Percentiles rank a stretch among this genome's conserved stretches.
Evolutionary conservation across 2,329 filamentous ascomycete genomes (phyloP).

Genomic region (Ceratocystis cacaofunesta): DNA sequence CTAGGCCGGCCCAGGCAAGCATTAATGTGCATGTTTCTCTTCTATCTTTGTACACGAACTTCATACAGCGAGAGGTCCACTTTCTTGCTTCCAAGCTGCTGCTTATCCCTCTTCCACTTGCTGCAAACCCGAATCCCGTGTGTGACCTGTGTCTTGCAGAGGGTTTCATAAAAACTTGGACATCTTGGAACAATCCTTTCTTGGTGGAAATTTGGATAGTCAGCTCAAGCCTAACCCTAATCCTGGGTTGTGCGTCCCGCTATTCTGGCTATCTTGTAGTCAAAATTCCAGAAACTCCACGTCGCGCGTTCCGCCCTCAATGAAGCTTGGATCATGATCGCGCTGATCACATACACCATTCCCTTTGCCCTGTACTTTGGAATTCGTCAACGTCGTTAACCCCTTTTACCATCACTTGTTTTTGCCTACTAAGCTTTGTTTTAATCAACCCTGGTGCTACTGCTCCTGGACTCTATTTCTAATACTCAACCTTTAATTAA

Average conservation of each 20-base stretch:
- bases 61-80: no score
- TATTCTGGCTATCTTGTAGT: not conserved
- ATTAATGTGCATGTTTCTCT: not conserved
- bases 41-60: no score
- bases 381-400: not conserved
- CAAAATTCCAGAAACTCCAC: constrained; percentile 9
- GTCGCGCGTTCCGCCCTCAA: constrained; percentile 5
- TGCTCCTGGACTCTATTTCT: not conserved
- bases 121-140: no score
- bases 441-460: not conserved
- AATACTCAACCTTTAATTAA: not conserved
- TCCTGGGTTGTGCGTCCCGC: not conserved
- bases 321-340: constrained; percentile 4
- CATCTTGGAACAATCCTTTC: no score
- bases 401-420: not conserved
- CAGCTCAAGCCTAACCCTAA: not conserved
- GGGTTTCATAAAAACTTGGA: no score
- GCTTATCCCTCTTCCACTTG: no score
- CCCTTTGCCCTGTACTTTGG: not conserved
- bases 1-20: not conserved
- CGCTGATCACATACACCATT: not conserved
- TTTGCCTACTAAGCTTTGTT: not conserved
- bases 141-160: no score
- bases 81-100: no score
- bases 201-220: no score